Evolutionary conservation across 2,329 filamentous ascomycete genomes (phyloP).

Genomic region (Zymoseptoria crescenta): DNA sequence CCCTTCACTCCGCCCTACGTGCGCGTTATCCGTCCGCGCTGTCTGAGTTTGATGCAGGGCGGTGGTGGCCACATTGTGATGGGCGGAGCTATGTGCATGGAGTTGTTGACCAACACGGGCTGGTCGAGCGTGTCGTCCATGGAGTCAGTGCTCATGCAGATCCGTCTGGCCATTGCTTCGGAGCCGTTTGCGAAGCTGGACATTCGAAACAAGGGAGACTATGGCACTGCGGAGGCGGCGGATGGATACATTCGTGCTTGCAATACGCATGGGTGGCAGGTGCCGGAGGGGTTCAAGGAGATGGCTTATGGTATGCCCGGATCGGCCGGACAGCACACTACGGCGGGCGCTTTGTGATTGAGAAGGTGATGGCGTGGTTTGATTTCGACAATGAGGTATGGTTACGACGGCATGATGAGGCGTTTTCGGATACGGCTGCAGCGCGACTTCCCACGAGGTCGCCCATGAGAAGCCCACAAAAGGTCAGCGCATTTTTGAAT

Average conservation of each 20-base stretch:
- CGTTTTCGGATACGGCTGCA: background rate
- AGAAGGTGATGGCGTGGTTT: background rate
- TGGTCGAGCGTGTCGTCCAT: slow-evolving; percentile 69
- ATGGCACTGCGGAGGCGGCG: slow-evolving; percentile 62
- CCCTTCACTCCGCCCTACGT: slow-evolving; percentile 78
- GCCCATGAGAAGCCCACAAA: background rate
- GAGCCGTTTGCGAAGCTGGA: slow-evolving; percentile 71
- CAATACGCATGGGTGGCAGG: slow-evolving; percentile 60
- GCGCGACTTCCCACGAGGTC: background rate
- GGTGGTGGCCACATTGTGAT: slow-evolving; percentile 81
- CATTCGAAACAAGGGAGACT: slow-evolving; percentile 32
- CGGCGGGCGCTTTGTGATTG: background rate
- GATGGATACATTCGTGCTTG: slow-evolving; percentile 67
- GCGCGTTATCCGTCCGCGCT: slow-evolving; percentile 71
- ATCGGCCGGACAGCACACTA: background rate
- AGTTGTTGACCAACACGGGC: slow-evolving; percentile 65
- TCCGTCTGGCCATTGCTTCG: slow-evolving; percentile 65
- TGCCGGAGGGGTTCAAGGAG: slow-evolving; percentile 55
- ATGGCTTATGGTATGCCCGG: slow-evolving; percentile 31
- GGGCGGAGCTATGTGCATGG: slow-evolving; percentile 79
- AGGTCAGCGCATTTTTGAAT: background rate
- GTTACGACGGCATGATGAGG: background rate
- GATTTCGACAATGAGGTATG: background rate
- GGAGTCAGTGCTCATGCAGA: slow-evolving; percentile 72
- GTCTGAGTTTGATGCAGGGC: slow-evolving; percentile 61